phyloP scores from a whole-genome alignment of 805 yeast species.

The Sungouiozyma ichnusensis region DNA sequence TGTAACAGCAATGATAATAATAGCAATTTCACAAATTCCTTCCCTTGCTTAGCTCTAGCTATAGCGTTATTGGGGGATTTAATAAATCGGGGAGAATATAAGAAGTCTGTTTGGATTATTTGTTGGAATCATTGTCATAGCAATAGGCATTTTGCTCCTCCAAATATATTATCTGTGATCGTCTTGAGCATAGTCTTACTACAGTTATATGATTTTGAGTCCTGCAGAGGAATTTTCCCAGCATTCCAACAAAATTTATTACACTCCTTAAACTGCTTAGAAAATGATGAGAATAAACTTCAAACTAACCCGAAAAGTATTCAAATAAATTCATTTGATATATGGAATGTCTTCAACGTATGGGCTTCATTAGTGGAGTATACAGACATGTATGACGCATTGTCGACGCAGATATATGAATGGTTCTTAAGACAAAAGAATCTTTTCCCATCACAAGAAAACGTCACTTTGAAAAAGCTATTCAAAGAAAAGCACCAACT shows the following conservation, averaged over 20 bases:
- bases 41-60: background rate
- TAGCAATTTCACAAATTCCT: too few species aligned
- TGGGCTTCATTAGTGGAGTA: conserved; percentile 6
- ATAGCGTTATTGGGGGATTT: background rate
- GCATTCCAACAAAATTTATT: conserved; percentile 4
- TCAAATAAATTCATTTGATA: conserved; percentile 3
- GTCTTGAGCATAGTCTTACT: background rate
- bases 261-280: conserved; percentile 1
- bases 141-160: background rate
- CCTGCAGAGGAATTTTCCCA: conserved; percentile 1
- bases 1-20: background rate
- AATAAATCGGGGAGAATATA: background rate
- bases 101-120: background rate
- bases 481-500: conserved; percentile 4
- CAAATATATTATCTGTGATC: background rate
- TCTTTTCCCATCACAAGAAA: conserved; percentile 1
- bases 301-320: background rate
- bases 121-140: conserved; percentile 1
- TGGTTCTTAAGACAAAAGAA: conserved; percentile 6
- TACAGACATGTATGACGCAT: conserved; percentile 3
- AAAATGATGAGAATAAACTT: background rate
- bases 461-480: conserved; percentile 3
- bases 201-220: background rate
- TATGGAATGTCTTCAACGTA: conserved; percentile 7
- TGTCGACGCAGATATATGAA: conserved; percentile 4